Percentiles rank a stretch among this genome's conserved stretches.
Conservation (phyloP, 306 rosid genomes). For the Parietaria judaica region DNA sequence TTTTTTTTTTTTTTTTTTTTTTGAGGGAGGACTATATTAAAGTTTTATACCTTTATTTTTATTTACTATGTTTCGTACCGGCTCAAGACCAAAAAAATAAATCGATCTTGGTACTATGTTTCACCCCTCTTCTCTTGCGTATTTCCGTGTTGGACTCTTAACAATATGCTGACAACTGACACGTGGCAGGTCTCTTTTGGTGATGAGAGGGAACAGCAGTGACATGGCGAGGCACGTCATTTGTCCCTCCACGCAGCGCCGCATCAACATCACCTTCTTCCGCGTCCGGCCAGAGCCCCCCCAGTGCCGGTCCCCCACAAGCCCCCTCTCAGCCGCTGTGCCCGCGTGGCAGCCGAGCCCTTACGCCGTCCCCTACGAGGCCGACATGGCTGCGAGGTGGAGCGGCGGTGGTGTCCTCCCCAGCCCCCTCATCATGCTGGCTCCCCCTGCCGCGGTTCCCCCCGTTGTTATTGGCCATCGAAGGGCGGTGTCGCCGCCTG, state of each 20-base stretch:
- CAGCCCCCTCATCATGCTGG: conserved; percentile 65
- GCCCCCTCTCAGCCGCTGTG: conserved; percentile 38
- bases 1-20: no score
- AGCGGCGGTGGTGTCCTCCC: conserved; percentile 97
- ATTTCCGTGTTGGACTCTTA: no score
- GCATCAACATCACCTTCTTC: conserved; percentile 81
- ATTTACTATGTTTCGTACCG: no score
- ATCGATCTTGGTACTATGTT: no score
- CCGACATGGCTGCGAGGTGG: conserved; percentile 73
- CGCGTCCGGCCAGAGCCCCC: conserved; percentile 60
- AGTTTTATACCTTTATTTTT: no score
- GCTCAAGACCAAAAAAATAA: no score
- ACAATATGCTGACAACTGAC: background rate
- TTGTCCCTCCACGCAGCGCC: conserved; percentile 69
- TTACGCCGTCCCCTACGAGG: conserved; percentile 47
- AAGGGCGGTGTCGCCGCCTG: conserved; percentile 45
- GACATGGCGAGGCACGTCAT: conserved; percentile 98
- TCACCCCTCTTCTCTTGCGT: no score
- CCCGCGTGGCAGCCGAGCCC: conserved; percentile 65
- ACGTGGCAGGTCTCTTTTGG: conserved; percentile 68
- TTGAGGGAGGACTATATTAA: no score
- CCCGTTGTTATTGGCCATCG: conserved; percentile 55
- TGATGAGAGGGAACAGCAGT: conserved; percentile 97
- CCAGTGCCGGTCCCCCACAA: conserved; percentile 51
- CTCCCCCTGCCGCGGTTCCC: conserved; percentile 42